A percentile compares a stretch with the other conserved stretches of the same genome.
These are phyloP conservation scores for Podila minutissima DNA, from an alignment of 192 early-diverging fungal genomes.

Conservation along the genomic window DNA sequence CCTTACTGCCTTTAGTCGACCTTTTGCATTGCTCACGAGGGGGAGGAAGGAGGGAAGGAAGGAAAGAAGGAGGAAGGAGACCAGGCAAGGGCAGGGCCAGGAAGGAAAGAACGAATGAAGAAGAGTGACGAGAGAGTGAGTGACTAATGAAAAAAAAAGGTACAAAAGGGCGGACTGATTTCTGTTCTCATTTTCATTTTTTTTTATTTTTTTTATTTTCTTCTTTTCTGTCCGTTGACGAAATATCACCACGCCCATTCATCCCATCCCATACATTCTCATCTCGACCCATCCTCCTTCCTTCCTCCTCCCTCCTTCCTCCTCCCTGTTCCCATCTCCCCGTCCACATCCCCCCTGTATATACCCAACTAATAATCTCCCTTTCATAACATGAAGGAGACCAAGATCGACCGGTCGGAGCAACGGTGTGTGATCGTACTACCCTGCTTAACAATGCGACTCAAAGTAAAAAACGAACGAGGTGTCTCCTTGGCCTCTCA, in stretches of 20 bases:
- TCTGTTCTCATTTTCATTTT: neutral
- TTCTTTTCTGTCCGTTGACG: neutral
- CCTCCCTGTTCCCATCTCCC: neutral
- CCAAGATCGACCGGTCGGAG: slow-evolving; percentile 42
- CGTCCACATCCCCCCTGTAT: neutral
- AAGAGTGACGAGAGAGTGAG: no score
- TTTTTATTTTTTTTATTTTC: neutral
- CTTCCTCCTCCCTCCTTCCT: neutral
- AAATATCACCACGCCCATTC: neutral
- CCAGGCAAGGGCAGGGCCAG: neutral
- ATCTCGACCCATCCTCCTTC: neutral
- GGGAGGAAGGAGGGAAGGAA: no score
- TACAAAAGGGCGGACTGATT: neutral
- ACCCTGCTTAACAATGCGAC: neutral
- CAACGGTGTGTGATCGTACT: slow-evolving; percentile 14
- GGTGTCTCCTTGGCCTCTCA: neutral
- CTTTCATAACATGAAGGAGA: neutral
- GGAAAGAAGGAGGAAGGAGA: no score
- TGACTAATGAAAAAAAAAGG: neutral
- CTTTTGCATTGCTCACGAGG: no score
- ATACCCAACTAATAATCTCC: neutral
- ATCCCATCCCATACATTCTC: no score
- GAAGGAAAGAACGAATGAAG: no score
- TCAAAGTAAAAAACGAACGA: neutral
- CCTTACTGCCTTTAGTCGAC: no score